phyloP scores from a whole-genome alignment of 176 grass and related monocot species.

The Zoysia japonica region DNA sequence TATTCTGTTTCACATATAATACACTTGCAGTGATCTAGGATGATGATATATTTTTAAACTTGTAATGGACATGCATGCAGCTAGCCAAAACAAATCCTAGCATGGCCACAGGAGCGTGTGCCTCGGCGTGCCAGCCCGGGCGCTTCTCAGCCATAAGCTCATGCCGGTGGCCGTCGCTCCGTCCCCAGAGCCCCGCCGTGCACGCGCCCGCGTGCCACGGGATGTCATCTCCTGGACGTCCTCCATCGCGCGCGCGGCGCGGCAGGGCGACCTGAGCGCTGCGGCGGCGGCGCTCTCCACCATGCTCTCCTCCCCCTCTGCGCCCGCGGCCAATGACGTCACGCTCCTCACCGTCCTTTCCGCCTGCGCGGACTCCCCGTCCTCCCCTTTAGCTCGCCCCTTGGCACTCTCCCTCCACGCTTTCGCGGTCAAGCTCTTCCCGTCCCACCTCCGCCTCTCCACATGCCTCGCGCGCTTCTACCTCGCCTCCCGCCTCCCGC shows the following conservation, averaged over 20 bases:
- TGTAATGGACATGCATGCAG: too few relatives aligned
- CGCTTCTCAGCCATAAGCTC: neutral
- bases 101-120: too few relatives aligned
- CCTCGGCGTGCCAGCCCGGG: neutral
- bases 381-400: slow-evolving; percentile 30
- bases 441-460: slow-evolving; percentile 57
- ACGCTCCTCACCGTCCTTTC: slow-evolving; percentile 65
- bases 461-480: slow-evolving; percentile 70
- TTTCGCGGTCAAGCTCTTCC: slow-evolving; percentile 55
- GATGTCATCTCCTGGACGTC: slow-evolving; percentile 62
- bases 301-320: slow-evolving; percentile 51
- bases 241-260: slow-evolving; percentile 44
- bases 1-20: too few relatives aligned
- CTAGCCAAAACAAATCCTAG: too few relatives aligned
- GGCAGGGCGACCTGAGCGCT: slow-evolving; percentile 49
- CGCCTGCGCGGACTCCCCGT: slow-evolving; percentile 51
- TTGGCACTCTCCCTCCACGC: slow-evolving; percentile 49
- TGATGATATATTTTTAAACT: too few relatives aligned
- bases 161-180: slow-evolving; percentile 19
- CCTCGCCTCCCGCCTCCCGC: slow-evolving; percentile 48
- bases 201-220: neutral
- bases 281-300: slow-evolving; percentile 35
- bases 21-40: too few relatives aligned
- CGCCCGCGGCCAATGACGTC: slow-evolving; percentile 46
- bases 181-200: neutral